A percentile compares a stretch with the other conserved stretches of the same genome.
These are phyloP conservation scores for Aspergillus costaricaensis DNA, from an alignment of 2,329 filamentous ascomycete genomes.

Conservation along the genomic window DNA sequence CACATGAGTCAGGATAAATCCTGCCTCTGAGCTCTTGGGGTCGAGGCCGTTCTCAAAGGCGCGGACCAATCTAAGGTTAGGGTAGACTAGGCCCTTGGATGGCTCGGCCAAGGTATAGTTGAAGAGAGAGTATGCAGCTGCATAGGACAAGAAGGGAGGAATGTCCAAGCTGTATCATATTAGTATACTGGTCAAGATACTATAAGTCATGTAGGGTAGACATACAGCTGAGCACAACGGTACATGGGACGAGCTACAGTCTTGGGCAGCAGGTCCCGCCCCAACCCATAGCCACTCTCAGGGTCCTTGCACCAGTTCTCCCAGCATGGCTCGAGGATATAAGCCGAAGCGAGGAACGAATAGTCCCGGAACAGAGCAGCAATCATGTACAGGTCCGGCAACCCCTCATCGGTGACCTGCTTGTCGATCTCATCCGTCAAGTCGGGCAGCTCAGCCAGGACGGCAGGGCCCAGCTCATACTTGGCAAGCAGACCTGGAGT, in stretches of 20 bases:
- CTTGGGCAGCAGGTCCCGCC: constrained; percentile 69
- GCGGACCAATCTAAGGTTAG: constrained; percentile 77
- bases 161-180: constrained; percentile 62
- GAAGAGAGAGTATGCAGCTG: constrained; percentile 63
- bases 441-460: constrained; percentile 74
- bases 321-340: constrained; percentile 89
- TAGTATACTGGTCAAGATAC: background rate
- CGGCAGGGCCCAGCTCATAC: constrained; percentile 72
- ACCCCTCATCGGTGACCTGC: constrained; percentile 53
- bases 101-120: constrained; percentile 64
- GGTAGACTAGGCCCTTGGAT: constrained; percentile 56
- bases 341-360: constrained; percentile 84
- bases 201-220: constrained; percentile 28
- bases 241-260: constrained; percentile 80
- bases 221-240: constrained; percentile 81
- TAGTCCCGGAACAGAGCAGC: constrained; percentile 91
- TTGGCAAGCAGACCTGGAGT: constrained; percentile 74
- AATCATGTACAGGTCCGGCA: constrained; percentile 73
- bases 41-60: constrained; percentile 91
- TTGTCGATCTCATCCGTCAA: constrained; percentile 72
- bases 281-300: constrained; percentile 76
- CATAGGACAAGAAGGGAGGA: constrained; percentile 90
- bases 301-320: constrained; percentile 60
- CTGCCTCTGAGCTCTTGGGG: constrained; percentile 83
- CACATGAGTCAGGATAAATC: constrained; percentile 93